phyloP scores from a whole-genome alignment of 495 filamentous ascomycete genomes.

The Saxophila tyrrhenica region DNA sequence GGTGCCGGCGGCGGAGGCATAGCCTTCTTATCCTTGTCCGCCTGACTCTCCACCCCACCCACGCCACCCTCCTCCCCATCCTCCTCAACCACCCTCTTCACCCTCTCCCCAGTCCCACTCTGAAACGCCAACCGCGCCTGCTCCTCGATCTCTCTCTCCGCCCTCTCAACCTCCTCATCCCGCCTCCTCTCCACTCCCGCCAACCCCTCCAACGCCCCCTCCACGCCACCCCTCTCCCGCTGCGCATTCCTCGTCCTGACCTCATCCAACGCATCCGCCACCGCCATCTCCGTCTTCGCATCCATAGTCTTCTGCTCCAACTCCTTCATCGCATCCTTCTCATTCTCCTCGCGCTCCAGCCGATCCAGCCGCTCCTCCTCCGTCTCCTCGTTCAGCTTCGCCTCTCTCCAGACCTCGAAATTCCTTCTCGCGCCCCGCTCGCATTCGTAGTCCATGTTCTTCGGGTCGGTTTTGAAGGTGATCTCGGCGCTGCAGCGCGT shows the following conservation, averaged over 20 bases:
- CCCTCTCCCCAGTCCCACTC: constrained; percentile 46
- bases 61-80: constrained; percentile 30
- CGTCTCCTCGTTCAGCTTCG: constrained; percentile 54
- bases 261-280: constrained; percentile 93
- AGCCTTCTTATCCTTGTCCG: constrained; percentile 18
- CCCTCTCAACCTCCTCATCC: constrained; percentile 46
- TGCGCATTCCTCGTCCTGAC: constrained; percentile 84
- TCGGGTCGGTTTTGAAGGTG: constrained; percentile 84
- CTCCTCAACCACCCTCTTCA: constrained; percentile 35
- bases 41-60: not conserved
- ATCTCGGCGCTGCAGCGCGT: constrained; percentile 84
- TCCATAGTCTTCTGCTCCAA: constrained; percentile 76
- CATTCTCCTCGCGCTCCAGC: constrained; percentile 59
- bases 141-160: constrained; percentile 80
- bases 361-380: constrained; percentile 79
- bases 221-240: constrained; percentile 60
- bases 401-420: constrained; percentile 76
- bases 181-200: constrained; percentile 30
- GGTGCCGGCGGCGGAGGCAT: constrained; percentile 41
- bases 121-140: constrained; percentile 68
- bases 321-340: constrained; percentile 65
- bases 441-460: constrained; percentile 84
- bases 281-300: constrained; percentile 92
- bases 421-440: constrained; percentile 83
- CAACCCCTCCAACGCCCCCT: constrained; percentile 38